Evolutionary conservation across 768 basidiomycete genomes (phyloP).

Genomic region (Serendipita sp.): DNA sequence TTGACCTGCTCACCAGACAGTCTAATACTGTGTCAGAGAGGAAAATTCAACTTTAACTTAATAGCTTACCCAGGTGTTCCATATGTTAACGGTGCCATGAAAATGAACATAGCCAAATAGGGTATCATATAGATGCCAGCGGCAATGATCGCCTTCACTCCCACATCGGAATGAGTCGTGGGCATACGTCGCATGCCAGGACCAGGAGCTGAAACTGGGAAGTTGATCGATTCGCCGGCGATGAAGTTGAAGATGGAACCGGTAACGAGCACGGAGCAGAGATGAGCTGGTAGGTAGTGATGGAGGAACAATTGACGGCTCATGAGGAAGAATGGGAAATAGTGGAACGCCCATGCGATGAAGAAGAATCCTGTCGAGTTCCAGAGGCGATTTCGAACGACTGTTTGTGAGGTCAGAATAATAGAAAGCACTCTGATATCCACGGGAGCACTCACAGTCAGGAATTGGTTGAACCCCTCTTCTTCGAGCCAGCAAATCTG

Average conservation of each 20-base stretch:
- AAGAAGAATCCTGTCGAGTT: constrained; percentile 95
- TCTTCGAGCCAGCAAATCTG: constrained; percentile 77
- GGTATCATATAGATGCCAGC: constrained; percentile 40
- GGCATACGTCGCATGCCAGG: constrained; percentile 43
- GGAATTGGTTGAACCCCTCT: constrained; percentile 74
- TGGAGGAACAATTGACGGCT: constrained; percentile 92
- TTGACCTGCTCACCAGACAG: constrained; percentile 78
- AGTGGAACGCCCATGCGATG: constrained; percentile 88
- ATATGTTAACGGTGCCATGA: constrained; percentile 81
- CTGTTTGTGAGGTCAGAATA: constrained; percentile 25
- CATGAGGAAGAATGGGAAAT: constrained; percentile 96
- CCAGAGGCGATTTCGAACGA: constrained; percentile 83
- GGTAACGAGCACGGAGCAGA: constrained; percentile 81
- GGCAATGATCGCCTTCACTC: constrained; percentile 56
- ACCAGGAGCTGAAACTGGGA: constrained; percentile 67
- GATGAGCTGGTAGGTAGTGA: constrained; percentile 93
- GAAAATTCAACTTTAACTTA: constrained; percentile 6
- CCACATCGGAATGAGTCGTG: constrained; percentile 42
- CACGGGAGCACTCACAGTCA: constrained; percentile 44
- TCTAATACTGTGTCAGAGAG: constrained; percentile 26
- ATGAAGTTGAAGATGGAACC: constrained; percentile 86
- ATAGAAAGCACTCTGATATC: constrained; percentile 5
- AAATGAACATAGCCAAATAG: constrained; percentile 52
- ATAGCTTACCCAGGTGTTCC: constrained; percentile 78
- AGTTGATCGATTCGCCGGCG: constrained; percentile 80